A percentile compares a stretch with the other conserved stretches of the same genome.
Evolutionary conservation across 306 rosid genomes (phyloP).

Genomic region (Lathyrus tuberosus): DNA sequence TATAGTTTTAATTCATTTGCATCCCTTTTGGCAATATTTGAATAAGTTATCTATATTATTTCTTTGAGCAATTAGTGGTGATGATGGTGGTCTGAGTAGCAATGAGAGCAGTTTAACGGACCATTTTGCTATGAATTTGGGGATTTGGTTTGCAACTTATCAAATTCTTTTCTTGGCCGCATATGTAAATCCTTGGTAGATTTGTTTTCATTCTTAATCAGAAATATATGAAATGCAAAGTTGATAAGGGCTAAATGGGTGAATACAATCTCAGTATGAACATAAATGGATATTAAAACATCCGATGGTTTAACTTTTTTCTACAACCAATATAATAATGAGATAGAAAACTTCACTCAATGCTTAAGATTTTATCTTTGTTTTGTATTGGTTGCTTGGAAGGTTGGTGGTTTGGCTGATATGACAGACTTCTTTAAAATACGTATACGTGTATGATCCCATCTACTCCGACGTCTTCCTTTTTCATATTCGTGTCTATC

Average conservation of each 20-base stretch:
- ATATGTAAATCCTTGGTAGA: neutral
- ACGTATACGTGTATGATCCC: neutral
- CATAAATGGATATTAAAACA: neutral
- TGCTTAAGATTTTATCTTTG: neutral
- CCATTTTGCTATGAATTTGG: conserved; percentile 27
- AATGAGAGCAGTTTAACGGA: neutral
- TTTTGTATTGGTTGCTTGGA: conserved; percentile 4
- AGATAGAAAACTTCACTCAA: neutral
- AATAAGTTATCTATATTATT: conserved; percentile 2
- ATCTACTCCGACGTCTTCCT: neutral
- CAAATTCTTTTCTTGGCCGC: conserved; percentile 14
- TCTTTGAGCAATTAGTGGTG: conserved; percentile 3
- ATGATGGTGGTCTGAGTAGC: conserved; percentile 18
- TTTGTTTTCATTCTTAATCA: neutral
- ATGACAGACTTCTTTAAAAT: neutral
- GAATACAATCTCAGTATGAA: conserved; percentile 15
- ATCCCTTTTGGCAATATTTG: neutral
- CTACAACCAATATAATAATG: conserved; percentile 5
- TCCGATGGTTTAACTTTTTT: conserved; percentile 1
- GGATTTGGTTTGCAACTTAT: conserved; percentile 17
- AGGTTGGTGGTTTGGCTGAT: neutral
- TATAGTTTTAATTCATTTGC: conserved; percentile 15
- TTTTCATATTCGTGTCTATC: neutral
- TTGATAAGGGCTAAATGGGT: conserved; percentile 8
- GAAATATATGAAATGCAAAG: conserved; percentile 6